A percentile compares a stretch with the other conserved stretches of the same genome.
Evolutionary conservation across 805 yeast species (phyloP).

Genomic region (Candida corydali): DNA sequence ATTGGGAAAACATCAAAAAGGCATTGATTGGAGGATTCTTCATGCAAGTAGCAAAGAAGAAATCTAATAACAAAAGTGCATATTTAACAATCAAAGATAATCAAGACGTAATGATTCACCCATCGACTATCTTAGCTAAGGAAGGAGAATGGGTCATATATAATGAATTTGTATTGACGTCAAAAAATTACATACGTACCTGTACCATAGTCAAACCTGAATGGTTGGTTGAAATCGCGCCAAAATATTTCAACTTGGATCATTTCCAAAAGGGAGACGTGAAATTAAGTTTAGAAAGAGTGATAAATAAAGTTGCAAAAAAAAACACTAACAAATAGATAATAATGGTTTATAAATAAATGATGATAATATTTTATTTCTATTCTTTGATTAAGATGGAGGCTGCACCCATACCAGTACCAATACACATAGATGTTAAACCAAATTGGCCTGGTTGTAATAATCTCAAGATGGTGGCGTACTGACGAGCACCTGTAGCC

Average conservation of each 20-base stretch:
- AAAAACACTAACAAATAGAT: slow-evolving; percentile 6
- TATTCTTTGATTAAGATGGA: slow-evolving; percentile 78
- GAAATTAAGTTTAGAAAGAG: slow-evolving; percentile 62
- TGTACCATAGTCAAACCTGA: slow-evolving; percentile 89
- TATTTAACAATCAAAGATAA: slow-evolving; percentile 91
- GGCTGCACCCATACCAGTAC: slow-evolving; percentile 99
- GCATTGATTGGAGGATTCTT: slow-evolving; percentile 92
- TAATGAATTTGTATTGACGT: slow-evolving; percentile 91
- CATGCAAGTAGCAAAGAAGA: slow-evolving; percentile 97
- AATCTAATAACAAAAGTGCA: slow-evolving; percentile 74
- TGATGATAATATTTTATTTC: slow-evolving; percentile 6
- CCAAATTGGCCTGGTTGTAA: slow-evolving; percentile 79
- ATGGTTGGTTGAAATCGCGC: slow-evolving; percentile 83
- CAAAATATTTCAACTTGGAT: slow-evolving; percentile 61
- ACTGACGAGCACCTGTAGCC: slow-evolving; percentile 76
- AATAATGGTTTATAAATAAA: slow-evolving; percentile 1
- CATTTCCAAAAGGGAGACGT: slow-evolving; percentile 73
- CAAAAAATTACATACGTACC: slow-evolving; percentile 90
- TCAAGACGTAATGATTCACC: slow-evolving; percentile 93
- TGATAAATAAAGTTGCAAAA: slow-evolving; percentile 41
- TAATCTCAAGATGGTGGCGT: slow-evolving; percentile 82
- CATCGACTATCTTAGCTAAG: slow-evolving; percentile 84
- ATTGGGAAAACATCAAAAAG: slow-evolving; percentile 75
- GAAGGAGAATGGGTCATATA: slow-evolving; percentile 92
- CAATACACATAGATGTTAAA: slow-evolving; percentile 93